Evolutionary conservation across 2,329 filamentous ascomycete species (phyloP), one percentile per base, ranked within the genome.

Genomic region (Colletotrichum sp.): DNA sequence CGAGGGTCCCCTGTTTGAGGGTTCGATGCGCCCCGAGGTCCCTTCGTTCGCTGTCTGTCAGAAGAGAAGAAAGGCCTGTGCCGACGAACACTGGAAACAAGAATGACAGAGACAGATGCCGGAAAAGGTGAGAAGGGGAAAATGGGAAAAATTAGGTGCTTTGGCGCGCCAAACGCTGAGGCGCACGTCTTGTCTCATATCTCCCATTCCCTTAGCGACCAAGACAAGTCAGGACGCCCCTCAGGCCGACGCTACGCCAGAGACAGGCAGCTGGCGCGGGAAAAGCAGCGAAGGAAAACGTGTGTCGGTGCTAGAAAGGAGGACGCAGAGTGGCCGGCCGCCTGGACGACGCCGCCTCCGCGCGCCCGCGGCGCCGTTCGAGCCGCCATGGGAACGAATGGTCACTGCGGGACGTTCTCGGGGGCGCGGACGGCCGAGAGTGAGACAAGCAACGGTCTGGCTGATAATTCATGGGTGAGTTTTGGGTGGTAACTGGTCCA

Each of bases 371-470:
- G 39, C 39, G 39, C 39, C 39, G 55, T 61, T 63, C 57, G 30
- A 60, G 24, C 30, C 32, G 52, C 66, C 52, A 60, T 69, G 52
- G 67, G 39, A 63, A 63, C 36, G 36, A 70, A 43, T 69, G 67
- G 67, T 32, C 67, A 48, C 57, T 61, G 67, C 55, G 32, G 66
- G 48, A 59, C n/a, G 66, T 59, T 57, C 55, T 48, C 39, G 67
- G 57, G 57, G 57, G 57, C 66, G 66, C 66, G 66, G 66, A 48
- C 67, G 57, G 57, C 57, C 67, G 67, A 70, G 67, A 70, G 39
- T 48, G 18, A 48, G 39, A 48, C 67, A 70, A 52, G 57, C 57
- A 70, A 70, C 67, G 67, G 67, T 34, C 57, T 70, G 55, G 67
- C 67, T 70, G 55, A n/a, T 64, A 64, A 18, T 21, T 21, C 30